Base-by-base conservation (phyloP, 228 moss, liverwort and hornwort species). In the Sphagnum fallax region DNA sequence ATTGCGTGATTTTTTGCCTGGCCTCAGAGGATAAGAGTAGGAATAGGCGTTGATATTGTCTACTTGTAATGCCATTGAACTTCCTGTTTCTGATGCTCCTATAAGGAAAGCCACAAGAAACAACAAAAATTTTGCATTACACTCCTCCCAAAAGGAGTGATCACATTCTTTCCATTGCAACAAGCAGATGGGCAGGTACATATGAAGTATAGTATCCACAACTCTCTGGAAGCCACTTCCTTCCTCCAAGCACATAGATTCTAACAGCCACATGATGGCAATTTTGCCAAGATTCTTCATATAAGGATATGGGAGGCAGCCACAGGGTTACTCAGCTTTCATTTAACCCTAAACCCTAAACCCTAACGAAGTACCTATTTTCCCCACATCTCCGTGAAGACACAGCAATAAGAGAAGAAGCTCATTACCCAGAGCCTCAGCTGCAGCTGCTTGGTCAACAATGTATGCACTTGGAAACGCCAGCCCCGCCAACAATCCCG, bases 41-140 rank as follows among this genome's bases (percentile, higher is more conserved):
- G 68, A 72, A 47, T 94, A 98, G 16, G 94, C 89, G 51, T 98
- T 98, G 75, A 94, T 81, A 69, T 73, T 83, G 79, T 98, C 98
- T 69, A 84, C 82, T 88, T 91, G 89, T 70, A 82, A 71, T 59
- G 84, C 79, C 53, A 63, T 80, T 68, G 74, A 0, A 49, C 49
- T 13, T 10, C 49, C 65, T 47, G 49, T 65, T 49, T 48, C 10
- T 47, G 48, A 49, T 65, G 65, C 65, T 4, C 48, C 65, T 65
- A 49, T 6, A 65, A 50, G 49, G 14, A 0, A 49, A 47, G 10
- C 13, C 13, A 5, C 32, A 5, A 12, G 47, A 64, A 12, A 6
- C 8, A 50, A 8, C 9, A 47, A 12, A 5, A 5, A 50, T 0
- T 32, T 4, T 64, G 48, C 11, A 6, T 4, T 11, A 6, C 49